Conservation (phyloP, 1,284 basidiomycete genomes). For the Tausonia pullulans region DNA sequence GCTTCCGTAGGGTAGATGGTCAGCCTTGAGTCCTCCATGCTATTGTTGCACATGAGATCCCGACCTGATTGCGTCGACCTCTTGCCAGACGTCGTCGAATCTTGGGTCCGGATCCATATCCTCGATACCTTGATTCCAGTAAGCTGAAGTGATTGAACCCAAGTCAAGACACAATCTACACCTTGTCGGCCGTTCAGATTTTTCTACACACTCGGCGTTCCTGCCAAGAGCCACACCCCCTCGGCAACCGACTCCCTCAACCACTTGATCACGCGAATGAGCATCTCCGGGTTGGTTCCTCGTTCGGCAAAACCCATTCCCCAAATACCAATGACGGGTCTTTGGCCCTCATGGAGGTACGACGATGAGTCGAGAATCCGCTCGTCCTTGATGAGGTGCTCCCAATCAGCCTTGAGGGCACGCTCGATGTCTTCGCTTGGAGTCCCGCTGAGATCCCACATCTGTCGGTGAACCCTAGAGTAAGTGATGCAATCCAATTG, state of each 20-base stretch:
- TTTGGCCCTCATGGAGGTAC: conserved; percentile 19
- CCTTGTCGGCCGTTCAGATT: neutral
- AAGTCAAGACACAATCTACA: neutral
- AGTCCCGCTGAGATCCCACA: neutral
- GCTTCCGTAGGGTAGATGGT: neutral
- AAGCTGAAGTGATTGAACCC: neutral
- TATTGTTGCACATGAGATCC: conserved; percentile 1
- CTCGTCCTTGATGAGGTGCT: conserved; percentile 18
- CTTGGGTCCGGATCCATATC: conserved; percentile 16
- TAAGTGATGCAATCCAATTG: no score
- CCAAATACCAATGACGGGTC: conserved; percentile 21
- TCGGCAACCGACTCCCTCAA: conserved; percentile 5
- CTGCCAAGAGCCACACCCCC: conserved; percentile 20
- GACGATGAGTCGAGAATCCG: conserved; percentile 13
- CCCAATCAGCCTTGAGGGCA: conserved; percentile 17
- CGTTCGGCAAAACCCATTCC: conserved; percentile 20
- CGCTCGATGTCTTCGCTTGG: conserved; percentile 12
- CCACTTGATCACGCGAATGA: conserved; percentile 16
- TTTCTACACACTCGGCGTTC: conserved; percentile 15
- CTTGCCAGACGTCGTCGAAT: conserved; percentile 19
- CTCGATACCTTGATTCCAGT: conserved; percentile 16
- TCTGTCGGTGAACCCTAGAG: neutral
- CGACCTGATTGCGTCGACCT: conserved; percentile 17
- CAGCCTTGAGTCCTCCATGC: neutral
- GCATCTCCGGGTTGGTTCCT: conserved; percentile 12